Conservation (phyloP, 1,284 basidiomycete species). For the Microbotryum violaceum region DNA sequence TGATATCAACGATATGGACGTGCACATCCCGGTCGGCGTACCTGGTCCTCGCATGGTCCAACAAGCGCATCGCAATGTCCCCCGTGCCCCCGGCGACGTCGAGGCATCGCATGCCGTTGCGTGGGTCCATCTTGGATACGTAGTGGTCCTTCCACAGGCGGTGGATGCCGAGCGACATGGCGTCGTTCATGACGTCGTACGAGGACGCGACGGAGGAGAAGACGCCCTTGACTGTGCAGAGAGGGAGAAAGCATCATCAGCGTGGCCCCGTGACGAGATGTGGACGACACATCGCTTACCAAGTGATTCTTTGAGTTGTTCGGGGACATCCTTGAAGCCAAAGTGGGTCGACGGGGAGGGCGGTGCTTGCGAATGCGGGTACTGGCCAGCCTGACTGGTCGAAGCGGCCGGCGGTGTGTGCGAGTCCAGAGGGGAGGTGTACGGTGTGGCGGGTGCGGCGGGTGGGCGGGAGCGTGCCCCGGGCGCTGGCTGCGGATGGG, state of each 20-base stretch:
- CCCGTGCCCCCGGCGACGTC: slow-evolving; percentile 98
- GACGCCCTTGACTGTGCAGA: slow-evolving; percentile 63
- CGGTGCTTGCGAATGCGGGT: not conserved
- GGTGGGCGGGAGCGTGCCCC: not conserved
- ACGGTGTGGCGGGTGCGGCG: not conserved
- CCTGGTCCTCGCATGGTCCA: slow-evolving; percentile 83
- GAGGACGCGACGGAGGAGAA: slow-evolving; percentile 93
- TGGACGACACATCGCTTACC: slow-evolving; percentile 37
- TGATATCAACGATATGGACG: slow-evolving; percentile 92
- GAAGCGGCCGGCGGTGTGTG: too few species aligned
- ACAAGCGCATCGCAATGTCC: slow-evolving; percentile 88
- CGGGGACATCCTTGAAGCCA: slow-evolving; percentile 44
- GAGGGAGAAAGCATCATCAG: not conserved
- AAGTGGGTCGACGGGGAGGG: slow-evolving; percentile 41
- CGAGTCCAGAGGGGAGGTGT: too few species aligned
- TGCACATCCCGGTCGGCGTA: slow-evolving; percentile 80
- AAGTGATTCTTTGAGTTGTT: slow-evolving; percentile 47
- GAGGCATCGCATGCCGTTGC: slow-evolving; percentile 58
- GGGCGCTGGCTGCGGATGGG: not conserved
- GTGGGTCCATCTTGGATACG: slow-evolving; percentile 62
- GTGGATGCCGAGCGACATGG: slow-evolving; percentile 92
- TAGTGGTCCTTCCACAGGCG: slow-evolving; percentile 95
- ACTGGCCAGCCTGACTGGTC: too few species aligned
- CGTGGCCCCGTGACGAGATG: not conserved
- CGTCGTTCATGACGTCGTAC: slow-evolving; percentile 90